Evolutionary conservation across 306 rosid species (phyloP).

Genomic region (Acacia acuminata): DNA sequence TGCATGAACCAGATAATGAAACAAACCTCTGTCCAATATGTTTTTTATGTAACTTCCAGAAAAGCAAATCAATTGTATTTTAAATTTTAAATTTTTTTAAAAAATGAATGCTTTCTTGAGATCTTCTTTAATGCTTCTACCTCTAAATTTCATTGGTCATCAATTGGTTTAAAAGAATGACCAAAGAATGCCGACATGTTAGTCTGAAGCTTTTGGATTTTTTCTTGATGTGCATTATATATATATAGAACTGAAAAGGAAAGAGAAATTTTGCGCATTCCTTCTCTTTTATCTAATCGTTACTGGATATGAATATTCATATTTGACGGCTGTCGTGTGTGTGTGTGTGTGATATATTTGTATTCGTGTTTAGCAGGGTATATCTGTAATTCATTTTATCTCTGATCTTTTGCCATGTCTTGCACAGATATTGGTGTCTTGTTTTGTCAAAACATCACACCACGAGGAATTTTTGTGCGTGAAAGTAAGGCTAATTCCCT

Average conservation of each 20-base stretch:
- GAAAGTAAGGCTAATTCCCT: conserved; percentile 56
- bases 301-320: too few species aligned
- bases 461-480: conserved; percentile 88
- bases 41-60: neutral
- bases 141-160: too few species aligned
- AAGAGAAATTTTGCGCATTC: too few species aligned
- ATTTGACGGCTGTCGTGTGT: neutral
- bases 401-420: conserved; percentile 26
- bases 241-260: too few species aligned
- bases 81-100: neutral
- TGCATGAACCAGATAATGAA: conserved; percentile 16
- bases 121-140: too few species aligned
- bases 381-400: neutral
- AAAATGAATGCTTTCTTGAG: neutral
- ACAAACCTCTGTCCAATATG: neutral
- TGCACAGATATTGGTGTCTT: conserved; percentile 81
- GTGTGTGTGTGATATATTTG: neutral
- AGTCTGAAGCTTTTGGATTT: too few species aligned
- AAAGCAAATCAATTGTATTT: neutral
- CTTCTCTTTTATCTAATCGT: too few species aligned
- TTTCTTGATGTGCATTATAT: too few species aligned
- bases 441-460: conserved; percentile 95
- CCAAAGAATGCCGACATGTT: too few species aligned
- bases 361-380: neutral
- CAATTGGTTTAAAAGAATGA: too few species aligned